Percentiles rank a stretch among this genome's conserved stretches.
These are phyloP conservation scores for Stipa capillata DNA, from an alignment of 176 grass and related monocot species.

Conservation along the genomic window DNA sequence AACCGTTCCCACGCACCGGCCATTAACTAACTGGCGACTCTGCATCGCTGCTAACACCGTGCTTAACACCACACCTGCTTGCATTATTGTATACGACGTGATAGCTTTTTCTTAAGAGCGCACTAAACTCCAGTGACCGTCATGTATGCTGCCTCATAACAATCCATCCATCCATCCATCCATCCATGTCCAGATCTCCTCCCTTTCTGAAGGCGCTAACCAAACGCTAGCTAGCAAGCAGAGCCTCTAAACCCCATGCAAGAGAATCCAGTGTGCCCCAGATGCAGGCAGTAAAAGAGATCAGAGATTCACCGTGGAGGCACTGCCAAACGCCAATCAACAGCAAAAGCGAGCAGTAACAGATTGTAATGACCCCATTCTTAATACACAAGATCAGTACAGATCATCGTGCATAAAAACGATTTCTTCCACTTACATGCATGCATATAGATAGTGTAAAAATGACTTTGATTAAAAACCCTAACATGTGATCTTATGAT, in stretches of 20 bases:
- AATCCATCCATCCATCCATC: not conserved
- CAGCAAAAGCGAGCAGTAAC: not conserved
- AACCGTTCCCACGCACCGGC: too few species aligned
- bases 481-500: too few species aligned
- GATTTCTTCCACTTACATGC: too few species aligned
- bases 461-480: too few species aligned
- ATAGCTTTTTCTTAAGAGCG: not conserved
- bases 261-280: not conserved
- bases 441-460: too few species aligned
- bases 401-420: too few species aligned
- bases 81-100: not conserved
- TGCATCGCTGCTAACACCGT: not conserved
- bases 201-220: too few species aligned
- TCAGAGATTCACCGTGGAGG: constrained; percentile 11
- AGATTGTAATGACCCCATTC: too few species aligned
- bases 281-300: constrained; percentile 18
- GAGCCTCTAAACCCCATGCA: too few species aligned
- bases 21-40: too few species aligned
- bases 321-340: not conserved
- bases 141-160: not conserved
- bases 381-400: too few species aligned
- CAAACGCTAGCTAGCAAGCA: too few species aligned
- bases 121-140: not conserved
- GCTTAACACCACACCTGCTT: not conserved
- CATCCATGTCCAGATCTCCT: not conserved